Conservation (phyloP, 306 rosid species). For the Canavalia gladiata region DNA sequence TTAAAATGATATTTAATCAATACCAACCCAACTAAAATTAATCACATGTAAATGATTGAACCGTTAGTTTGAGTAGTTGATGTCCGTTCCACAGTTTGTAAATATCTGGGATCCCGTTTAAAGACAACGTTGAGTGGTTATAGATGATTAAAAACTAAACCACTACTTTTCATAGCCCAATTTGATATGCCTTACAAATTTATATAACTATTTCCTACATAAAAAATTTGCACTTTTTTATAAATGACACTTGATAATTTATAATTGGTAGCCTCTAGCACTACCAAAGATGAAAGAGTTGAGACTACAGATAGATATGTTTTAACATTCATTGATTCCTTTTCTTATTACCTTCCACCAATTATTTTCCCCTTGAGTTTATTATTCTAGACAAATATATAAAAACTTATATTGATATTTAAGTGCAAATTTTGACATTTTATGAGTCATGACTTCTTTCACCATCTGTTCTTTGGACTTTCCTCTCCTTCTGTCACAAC, state of each 20-base stretch:
- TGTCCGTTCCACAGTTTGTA: slow-evolving; percentile 14
- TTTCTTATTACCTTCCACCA: slow-evolving; percentile 19
- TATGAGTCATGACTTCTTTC: slow-evolving; percentile 4
- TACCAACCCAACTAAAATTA: too few species aligned
- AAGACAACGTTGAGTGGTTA: slow-evolving; percentile 40
- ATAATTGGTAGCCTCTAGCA: slow-evolving; percentile 20
- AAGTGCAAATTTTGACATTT: neutral
- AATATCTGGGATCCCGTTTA: slow-evolving; percentile 27
- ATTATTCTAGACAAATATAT: neutral
- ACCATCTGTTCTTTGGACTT: neutral
- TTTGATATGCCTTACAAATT: slow-evolving; percentile 31
- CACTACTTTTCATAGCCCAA: neutral
- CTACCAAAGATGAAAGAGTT: neutral
- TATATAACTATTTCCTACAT: neutral
- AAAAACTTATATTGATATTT: slow-evolving; percentile 1
- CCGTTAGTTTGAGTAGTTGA: neutral
- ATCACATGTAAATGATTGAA: too few species aligned
- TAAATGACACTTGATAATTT: slow-evolving; percentile 7
- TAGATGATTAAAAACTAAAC: slow-evolving; percentile 31
- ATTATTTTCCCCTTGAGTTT: neutral
- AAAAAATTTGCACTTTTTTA: slow-evolving; percentile 26
- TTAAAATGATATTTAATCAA: too few species aligned
- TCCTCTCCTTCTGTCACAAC: neutral
- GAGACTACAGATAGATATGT: slow-evolving; percentile 34
- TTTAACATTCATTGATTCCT: slow-evolving; percentile 38